Evolutionary conservation across 177 flowering plant species (phyloP).

Genomic region (Vitis hybrid): DNA sequence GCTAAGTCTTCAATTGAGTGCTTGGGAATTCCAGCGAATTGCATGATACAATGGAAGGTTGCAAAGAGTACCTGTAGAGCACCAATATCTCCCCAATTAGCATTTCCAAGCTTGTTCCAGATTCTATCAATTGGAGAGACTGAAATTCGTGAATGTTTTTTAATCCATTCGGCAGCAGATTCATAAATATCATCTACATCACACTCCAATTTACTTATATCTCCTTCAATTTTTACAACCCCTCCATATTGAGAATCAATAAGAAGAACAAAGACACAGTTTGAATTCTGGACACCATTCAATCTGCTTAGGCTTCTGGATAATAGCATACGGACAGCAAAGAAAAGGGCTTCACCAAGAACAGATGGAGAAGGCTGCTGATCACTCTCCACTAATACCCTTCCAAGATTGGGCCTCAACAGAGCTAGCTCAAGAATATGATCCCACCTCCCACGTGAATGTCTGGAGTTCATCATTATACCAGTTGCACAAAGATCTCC

Average conservation of each 20-base stretch:
- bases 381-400: constrained; percentile 37
- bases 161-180: constrained; percentile 79
- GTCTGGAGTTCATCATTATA: constrained; percentile 59
- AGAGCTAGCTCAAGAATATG: constrained; percentile 74
- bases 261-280: constrained; percentile 65
- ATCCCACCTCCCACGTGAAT: constrained; percentile 82
- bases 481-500: constrained; percentile 74
- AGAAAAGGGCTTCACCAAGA: constrained; percentile 80
- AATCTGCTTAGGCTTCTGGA: constrained; percentile 67
- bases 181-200: constrained; percentile 64
- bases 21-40: constrained; percentile 66
- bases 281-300: constrained; percentile 32
- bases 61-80: constrained; percentile 75
- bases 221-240: constrained; percentile 85
- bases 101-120: constrained; percentile 97
- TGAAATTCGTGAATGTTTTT: constrained; percentile 46
- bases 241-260: constrained; percentile 83
- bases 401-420: constrained; percentile 61
- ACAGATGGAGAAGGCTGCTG: constrained; percentile 51
- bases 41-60: constrained; percentile 67
- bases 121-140: constrained; percentile 76
- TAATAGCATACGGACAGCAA: constrained; percentile 62
- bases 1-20: constrained; percentile 80
- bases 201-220: constrained; percentile 59
- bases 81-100: constrained; percentile 92